These are phyloP conservation scores for Phaeolepiota aurea DNA, from an alignment of 768 basidiomycete genomes.

Conservation along the genomic window DNA sequence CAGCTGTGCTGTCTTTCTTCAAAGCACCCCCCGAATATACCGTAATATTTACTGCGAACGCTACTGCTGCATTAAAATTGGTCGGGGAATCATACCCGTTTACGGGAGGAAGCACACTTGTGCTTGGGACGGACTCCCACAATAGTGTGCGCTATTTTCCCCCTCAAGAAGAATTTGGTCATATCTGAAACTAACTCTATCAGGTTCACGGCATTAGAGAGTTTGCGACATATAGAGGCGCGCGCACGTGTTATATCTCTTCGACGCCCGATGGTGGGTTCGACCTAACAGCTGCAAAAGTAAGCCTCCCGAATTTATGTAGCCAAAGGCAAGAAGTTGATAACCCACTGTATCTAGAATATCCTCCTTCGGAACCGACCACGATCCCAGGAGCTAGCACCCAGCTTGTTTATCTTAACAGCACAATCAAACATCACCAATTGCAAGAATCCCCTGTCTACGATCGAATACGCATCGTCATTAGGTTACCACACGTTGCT, in stretches of 20 bases:
- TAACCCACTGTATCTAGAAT: slow-evolving; percentile 36
- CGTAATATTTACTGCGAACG: slow-evolving; percentile 77
- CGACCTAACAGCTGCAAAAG: slow-evolving; percentile 50
- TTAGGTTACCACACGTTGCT: slow-evolving; percentile 71
- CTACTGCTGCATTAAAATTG: slow-evolving; percentile 72
- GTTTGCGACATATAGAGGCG: slow-evolving; percentile 51
- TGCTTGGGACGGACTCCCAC: slow-evolving; percentile 74
- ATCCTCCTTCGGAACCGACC: slow-evolving; percentile 45
- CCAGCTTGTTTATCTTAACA: slow-evolving; percentile 67
- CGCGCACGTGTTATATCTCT: slow-evolving; percentile 54
- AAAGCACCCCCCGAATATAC: slow-evolving; percentile 68
- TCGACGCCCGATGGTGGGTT: slow-evolving; percentile 61
- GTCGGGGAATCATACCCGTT: slow-evolving; percentile 80
- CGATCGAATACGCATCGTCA: slow-evolving; percentile 54
- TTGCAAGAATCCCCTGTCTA: slow-evolving; percentile 58
- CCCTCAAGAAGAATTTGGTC: background rate
- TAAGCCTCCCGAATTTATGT: slow-evolving; percentile 16
- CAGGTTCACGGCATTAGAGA: slow-evolving; percentile 66
- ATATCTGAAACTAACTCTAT: background rate
- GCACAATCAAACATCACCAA: slow-evolving; percentile 82
- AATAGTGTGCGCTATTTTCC: slow-evolving; percentile 48
- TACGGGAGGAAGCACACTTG: slow-evolving; percentile 41
- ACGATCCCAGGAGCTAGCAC: slow-evolving; percentile 29
- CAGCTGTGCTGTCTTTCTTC: slow-evolving; percentile 71
- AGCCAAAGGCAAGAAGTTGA: background rate